Percentiles rank a stretch among this genome's conserved stretches.
These are phyloP conservation scores for Pythium rhizo-oryzae DNA, from an alignment of 352 stramenopile genomes.

Conservation along the genomic window DNA sequence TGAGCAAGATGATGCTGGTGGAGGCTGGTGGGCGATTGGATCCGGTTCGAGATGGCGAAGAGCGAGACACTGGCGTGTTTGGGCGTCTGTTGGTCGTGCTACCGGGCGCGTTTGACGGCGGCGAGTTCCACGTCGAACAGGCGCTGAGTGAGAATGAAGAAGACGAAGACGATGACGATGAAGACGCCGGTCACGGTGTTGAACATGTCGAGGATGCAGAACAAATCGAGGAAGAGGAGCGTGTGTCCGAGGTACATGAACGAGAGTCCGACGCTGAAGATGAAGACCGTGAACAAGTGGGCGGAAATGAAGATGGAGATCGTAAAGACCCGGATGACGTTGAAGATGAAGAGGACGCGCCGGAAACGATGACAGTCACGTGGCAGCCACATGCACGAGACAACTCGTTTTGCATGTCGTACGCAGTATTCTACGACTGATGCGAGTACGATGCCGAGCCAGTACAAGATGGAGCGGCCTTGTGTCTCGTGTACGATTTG, in stretches of 20 bases:
- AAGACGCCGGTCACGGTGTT: too few species aligned
- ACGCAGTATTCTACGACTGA: neutral
- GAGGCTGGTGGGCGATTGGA: conserved; percentile 4
- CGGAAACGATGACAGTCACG: neutral
- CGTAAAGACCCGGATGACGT: too few species aligned
- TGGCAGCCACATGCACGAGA: neutral
- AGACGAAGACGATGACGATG: neutral
- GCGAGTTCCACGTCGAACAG: conserved; percentile 24
- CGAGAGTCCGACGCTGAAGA: too few species aligned
- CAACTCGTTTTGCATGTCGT: neutral
- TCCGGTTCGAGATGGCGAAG: conserved; percentile 34
- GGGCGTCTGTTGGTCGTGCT: conserved; percentile 45
- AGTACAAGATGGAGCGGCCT: neutral
- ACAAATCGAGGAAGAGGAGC: too few species aligned
- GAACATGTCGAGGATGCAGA: too few species aligned
- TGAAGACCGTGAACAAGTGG: neutral
- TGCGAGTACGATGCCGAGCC: neutral
- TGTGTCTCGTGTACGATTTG: neutral
- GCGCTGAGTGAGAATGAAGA: neutral
- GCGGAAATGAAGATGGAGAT: too few species aligned
- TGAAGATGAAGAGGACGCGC: too few species aligned
- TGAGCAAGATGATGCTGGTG: conserved; percentile 51
- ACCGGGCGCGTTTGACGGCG: conserved; percentile 28
- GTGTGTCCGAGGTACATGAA: too few species aligned
- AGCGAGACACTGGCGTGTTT: conserved; percentile 50